Conservation (phyloP, 805 yeast genomes). For the Nakazawaea ishiwadae region DNA sequence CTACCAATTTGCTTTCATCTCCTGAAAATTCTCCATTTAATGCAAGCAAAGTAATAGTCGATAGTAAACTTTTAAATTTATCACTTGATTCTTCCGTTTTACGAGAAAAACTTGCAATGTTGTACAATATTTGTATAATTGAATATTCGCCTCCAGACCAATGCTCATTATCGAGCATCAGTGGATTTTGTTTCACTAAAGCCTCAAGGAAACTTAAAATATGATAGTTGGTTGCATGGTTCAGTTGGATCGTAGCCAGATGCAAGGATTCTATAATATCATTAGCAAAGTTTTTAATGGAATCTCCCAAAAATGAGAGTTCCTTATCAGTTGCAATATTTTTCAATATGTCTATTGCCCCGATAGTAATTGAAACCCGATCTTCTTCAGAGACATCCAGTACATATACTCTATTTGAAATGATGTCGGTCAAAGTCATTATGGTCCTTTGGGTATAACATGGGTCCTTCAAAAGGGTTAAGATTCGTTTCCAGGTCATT, state of each 20-base stretch:
- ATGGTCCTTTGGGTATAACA: conserved; percentile 11
- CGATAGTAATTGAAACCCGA: background rate
- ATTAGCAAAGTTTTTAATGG: no score
- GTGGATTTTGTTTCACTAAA: background rate
- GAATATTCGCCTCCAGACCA: background rate
- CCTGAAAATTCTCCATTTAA: conserved; percentile 32
- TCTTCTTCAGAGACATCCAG: background rate
- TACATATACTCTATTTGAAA: background rate
- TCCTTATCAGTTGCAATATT: background rate
- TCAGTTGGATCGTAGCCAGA: no score
- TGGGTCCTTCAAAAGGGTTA: background rate
- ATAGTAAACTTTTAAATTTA: conserved; percentile 31
- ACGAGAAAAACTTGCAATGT: no score
- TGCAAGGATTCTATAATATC: background rate
- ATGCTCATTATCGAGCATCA: background rate
- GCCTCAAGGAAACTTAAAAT: no score
- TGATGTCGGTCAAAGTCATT: background rate
- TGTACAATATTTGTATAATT: no score
- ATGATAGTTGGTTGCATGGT: no score
- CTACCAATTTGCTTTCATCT: conserved; percentile 36
- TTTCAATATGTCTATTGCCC: background rate
- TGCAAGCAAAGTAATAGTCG: conserved; percentile 27
- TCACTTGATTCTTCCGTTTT: no score
- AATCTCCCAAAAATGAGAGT: no score
- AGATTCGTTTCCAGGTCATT: background rate